Evolutionary conservation across 192 early-diverging fungal species (phyloP).

Genomic region (Coemansia sp.): DNA sequence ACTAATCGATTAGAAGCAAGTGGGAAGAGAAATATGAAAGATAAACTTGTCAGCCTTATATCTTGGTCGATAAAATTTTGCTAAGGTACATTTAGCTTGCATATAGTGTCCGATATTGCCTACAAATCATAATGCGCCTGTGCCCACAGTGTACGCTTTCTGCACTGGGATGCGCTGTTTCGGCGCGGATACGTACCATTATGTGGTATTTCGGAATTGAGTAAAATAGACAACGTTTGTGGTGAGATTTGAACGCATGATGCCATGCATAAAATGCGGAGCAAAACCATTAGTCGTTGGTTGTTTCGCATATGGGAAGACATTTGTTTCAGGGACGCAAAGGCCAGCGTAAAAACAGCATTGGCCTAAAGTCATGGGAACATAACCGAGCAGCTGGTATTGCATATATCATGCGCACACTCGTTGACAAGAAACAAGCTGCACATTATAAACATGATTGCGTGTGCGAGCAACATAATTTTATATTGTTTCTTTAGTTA

Average conservation of each 20-base stretch:
- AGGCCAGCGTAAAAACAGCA: no score
- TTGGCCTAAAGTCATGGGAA: no score
- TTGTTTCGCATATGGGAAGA: conserved; percentile 1
- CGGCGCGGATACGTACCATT: background rate
- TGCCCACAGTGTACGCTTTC: background rate
- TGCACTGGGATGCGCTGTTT: background rate
- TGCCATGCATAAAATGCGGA: background rate
- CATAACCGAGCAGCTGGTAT: no score
- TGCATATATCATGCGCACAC: no score
- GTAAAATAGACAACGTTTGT: background rate
- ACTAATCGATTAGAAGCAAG: background rate
- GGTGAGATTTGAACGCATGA: background rate
- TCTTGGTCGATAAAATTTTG: background rate
- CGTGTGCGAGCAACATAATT: no score
- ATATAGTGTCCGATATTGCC: background rate
- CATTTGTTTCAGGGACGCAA: no score
- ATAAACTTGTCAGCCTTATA: background rate
- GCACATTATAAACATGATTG: no score
- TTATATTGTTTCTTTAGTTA: no score
- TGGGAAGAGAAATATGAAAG: background rate
- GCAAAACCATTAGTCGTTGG: background rate
- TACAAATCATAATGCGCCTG: background rate
- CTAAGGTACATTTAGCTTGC: no score
- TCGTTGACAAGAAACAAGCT: no score
- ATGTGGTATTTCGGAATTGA: background rate